Percentiles rank a stretch among this genome's conserved stretches.
Evolutionary conservation across 106 monocot genomes (phyloP).

Genomic region (Cymbidium sinense): DNA sequence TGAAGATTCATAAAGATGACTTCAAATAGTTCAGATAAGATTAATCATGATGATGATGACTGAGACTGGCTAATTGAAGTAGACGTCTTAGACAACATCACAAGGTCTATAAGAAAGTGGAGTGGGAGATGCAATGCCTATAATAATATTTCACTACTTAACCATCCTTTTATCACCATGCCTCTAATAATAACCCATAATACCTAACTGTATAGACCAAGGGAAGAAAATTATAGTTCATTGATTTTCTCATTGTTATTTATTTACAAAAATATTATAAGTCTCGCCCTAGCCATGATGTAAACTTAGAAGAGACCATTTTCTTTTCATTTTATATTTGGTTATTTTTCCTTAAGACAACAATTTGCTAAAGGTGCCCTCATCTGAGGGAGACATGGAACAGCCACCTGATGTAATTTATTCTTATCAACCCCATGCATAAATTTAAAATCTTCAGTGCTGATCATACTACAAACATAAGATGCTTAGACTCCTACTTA

Average conservation of each 20-base stretch:
- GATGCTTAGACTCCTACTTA: not conserved
- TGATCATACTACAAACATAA: not conserved
- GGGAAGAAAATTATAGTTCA: not conserved
- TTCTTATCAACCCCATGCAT: not conserved
- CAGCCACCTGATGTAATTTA: not conserved
- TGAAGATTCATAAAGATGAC: not conserved
- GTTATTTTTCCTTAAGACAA: not conserved
- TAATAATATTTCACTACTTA: not conserved
- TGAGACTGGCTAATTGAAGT: not conserved
- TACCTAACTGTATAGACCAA: not conserved
- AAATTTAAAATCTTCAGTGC: not conserved
- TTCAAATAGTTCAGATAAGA: not conserved
- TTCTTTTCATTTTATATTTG: not conserved
- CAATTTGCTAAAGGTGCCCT: not conserved
- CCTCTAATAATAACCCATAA: not conserved
- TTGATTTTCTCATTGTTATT: not conserved
- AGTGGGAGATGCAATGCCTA: not conserved
- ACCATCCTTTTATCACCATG: not conserved
- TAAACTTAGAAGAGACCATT: not conserved
- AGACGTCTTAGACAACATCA: no score
- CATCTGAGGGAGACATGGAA: not conserved
- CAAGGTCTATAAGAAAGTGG: not conserved
- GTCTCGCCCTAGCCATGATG: not conserved
- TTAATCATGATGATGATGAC: not conserved
- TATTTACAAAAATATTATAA: not conserved